These are phyloP conservation scores for Boechera divaricarpa DNA, from an alignment of 345 rosid species.

Conservation along the genomic window DNA sequence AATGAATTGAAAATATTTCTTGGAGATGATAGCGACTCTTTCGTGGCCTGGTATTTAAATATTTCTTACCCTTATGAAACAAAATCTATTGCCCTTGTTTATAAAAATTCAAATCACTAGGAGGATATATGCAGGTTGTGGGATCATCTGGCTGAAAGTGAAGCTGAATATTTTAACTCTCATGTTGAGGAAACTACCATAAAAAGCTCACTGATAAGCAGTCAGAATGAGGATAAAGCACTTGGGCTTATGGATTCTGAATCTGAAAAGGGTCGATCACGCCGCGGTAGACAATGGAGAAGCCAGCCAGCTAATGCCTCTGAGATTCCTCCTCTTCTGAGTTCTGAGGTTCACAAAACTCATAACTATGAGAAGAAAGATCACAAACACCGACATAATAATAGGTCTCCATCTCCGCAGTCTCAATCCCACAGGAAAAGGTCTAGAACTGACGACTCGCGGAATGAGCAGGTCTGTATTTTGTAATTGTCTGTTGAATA, in stretches of 20 bases:
- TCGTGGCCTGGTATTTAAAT: constrained; percentile 70
- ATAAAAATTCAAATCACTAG: constrained; percentile 1
- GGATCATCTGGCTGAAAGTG: constrained; percentile 83
- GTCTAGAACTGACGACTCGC: constrained; percentile 56
- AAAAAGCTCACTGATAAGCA: constrained; percentile 41
- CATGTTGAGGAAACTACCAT: constrained; percentile 43
- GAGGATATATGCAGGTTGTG: constrained; percentile 71
- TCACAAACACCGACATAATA: constrained; percentile 46
- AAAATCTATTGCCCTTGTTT: not conserved
- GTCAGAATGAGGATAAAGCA: constrained; percentile 45
- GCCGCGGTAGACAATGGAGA: constrained; percentile 75
- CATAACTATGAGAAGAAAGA: constrained; percentile 53
- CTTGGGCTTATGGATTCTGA: constrained; percentile 52
- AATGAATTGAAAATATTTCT: constrained; percentile 88
- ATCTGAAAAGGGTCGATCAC: constrained; percentile 54
- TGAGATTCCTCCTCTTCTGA: constrained; percentile 69
- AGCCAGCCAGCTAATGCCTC: constrained; percentile 56
- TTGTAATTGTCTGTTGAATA: not conserved
- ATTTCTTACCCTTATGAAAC: constrained; percentile 15
- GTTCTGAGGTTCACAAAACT: constrained; percentile 60
- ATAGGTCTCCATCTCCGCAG: constrained; percentile 63
- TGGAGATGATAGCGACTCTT: constrained; percentile 87
- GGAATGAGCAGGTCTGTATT: constrained; percentile 62
- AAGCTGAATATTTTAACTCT: constrained; percentile 62
- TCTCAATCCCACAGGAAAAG: constrained; percentile 60